Evolutionary conservation across 352 stramenopile species (phyloP), one percentile per base, ranked within the genome.

Genomic region (Pythium phragmiticola): DNA sequence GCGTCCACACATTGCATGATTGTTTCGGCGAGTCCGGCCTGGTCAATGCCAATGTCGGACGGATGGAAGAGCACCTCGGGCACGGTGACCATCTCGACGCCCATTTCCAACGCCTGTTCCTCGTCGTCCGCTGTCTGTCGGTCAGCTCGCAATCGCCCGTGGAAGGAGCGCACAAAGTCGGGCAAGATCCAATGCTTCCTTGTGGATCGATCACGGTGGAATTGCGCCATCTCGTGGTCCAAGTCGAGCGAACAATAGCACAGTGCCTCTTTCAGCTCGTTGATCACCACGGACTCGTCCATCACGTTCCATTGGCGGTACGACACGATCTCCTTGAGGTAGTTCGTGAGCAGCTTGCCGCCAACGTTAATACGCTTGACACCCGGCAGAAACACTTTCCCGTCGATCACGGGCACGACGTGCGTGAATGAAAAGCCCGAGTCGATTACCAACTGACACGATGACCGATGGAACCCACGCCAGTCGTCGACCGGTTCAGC

Each of bases 241-340:
- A 98, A 97, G 28, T 97, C 74, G 55, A 92, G 63, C 1, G 89
- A 95, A 55, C 97, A 88, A 69, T 92, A 98, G 57, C 87, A 96
- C 5, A 98, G 63, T 28, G 88, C 58, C 64, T 98, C 82, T 63
- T 98, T 98, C 5, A 97, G 77, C 49, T 92, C 73, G 52, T 92
- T 88, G 36, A 92, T 83, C 19, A 92, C 66, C 9, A 59, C 60
- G 26, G 77, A 79, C 36, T 91, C 78, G 64, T 99, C 94, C 91
- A 98, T 98, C 59, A 99, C 88, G 68, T 99, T 98, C 76, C 87
- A 98, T 68, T 99, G 95, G 13, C 96, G 82, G 66, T 97, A 99
- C 12, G 89, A 98, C 9, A 98, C 83, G 49, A 97, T 84, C 76
- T 99, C 95, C 66, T 98, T 98, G 6, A 98, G 73, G 66, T 98